Evolutionary conservation across 1,284 basidiomycete genomes (phyloP), one percentile per base, ranked within the genome.

Genomic region (Takashimella koratensis): DNA sequence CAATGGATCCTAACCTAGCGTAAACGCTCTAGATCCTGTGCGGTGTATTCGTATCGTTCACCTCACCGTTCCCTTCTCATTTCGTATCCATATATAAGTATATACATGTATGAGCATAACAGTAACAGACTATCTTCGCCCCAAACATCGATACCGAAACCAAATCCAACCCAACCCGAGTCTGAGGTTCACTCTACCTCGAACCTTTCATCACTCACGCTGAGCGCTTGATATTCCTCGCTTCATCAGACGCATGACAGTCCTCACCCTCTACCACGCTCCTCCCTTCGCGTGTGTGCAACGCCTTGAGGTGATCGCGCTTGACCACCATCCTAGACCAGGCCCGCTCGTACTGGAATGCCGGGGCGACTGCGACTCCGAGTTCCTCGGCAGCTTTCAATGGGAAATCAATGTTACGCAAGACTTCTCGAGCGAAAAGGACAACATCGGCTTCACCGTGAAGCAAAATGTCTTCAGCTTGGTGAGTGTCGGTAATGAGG

Each of bases 391-490:
- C 76, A 2, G 67, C 68, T 21, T 67, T 42, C 3, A 78, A 61
- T 2, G 74, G 74, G 64, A 75, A 76, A 55, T 78, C 76, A 23
- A 71, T 63, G 57, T 77, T 63, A 39, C 76, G 57, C 41, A 78
- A 56, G 4, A 75, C 48, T 59, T 86, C 84, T 45, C 88, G 78
- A 2, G 84, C 88, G 13, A 88, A 74, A 53, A 84, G 81, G 16
- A 88, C 76, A 4, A 86, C 81, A 65, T 90, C 87, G 2, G 85
- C 82, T 63, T 86, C 81, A 20, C 83, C 84, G 2, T 81, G 75
- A 58, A 82, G 77, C 26, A 91, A 70, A 64, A 86, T 83, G 5
- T 80, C 78, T 67, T 90, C 84, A 3, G 86, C 86, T 65, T 86
- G 80, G 20, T 78, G 60, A 2, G 84, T 79, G 11, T 83, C 79